Percentiles rank a stretch among this genome's conserved stretches.
Evolutionary conservation across 495 filamentous ascomycete genomes (phyloP).

Genomic region (Daldinia caldariorum): DNA sequence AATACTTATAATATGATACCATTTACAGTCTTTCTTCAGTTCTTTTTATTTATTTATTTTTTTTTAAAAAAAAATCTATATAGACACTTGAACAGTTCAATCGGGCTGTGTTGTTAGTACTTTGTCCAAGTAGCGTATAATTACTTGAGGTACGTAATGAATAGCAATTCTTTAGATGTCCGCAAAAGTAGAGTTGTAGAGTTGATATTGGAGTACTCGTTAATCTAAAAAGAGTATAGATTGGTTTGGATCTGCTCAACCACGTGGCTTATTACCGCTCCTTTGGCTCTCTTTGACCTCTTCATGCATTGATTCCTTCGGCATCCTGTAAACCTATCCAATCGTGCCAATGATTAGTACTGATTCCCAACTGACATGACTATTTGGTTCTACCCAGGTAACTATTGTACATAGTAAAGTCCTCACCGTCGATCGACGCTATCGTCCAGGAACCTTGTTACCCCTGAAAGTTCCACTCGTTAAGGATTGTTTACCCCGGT

Average conservation of each 20-base stretch:
- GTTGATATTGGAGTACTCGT: neutral
- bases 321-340: neutral
- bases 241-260: neutral
- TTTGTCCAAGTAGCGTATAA: too few species aligned
- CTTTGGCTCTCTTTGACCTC: conserved; percentile 1
- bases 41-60: too few species aligned
- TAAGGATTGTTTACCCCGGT: neutral
- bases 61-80: neutral
- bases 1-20: neutral
- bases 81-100: too few species aligned
- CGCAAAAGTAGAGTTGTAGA: too few species aligned
- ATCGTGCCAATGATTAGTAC: neutral
- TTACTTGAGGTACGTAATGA: too few species aligned
- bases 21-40: too few species aligned
- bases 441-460: neutral
- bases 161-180: too few species aligned
- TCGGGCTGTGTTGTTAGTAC: too few species aligned
- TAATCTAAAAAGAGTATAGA: neutral
- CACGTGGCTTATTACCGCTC: neutral
- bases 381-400: too few species aligned
- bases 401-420: too few species aligned
- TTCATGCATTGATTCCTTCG: neutral
- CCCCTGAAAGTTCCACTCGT: neutral
- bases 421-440: neutral
- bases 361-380: neutral